Base-by-base conservation (phyloP, 2,329 filamentous ascomycete genomes). In the Chalara sp. region DNA sequence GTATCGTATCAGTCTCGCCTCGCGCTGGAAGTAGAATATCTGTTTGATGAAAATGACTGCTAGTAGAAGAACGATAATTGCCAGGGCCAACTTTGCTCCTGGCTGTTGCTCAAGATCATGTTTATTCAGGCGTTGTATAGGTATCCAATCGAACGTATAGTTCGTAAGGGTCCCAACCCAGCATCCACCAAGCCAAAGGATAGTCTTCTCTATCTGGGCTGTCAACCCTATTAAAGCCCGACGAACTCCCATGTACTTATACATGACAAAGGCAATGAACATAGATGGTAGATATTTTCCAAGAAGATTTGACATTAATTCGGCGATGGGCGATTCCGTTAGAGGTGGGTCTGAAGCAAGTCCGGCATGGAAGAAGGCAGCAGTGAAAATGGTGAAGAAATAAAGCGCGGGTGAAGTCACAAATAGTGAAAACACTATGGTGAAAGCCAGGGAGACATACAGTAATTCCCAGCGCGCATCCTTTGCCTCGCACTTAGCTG, bases 101-200 rank as follows among this genome's bases (percentile, higher is more conserved):
- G 93, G 92, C 64, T 99, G 90, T 59, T 90, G 85, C 45, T 86
- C 72, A 42, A 99, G 81, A 64, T 99, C 93, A 65, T 95, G 89
- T 0, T 85, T 83, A 6, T 88, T 97, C n/a, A 99, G 76, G 2
- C 93, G 85, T 67, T 90, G 83, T 58, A 99, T 93, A 0, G 93
- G 93, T 54, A 99, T 96, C 70, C 88, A 86, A 61, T 89, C 87
- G 63, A 99, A 89, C 0, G 93, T 97, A 69, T 96, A 95, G 69
- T 97, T 97, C 63, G 92, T 92, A 58, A 99, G 71, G 1, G 89
- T 85, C 12, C 91, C 93, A 39, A 96, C 81, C 86, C 95, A 99
- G 63, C 87, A 90, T 6, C 83, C 85, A 1, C 91, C 91, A 1
- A 99, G 75, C 86, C 90, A 97, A 31, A 97, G 75, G 3, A 97